Percentiles rank a stretch among this genome's conserved stretches.
Conservation (phyloP, 805 yeast genomes). For the Yarrowia porcina region DNA sequence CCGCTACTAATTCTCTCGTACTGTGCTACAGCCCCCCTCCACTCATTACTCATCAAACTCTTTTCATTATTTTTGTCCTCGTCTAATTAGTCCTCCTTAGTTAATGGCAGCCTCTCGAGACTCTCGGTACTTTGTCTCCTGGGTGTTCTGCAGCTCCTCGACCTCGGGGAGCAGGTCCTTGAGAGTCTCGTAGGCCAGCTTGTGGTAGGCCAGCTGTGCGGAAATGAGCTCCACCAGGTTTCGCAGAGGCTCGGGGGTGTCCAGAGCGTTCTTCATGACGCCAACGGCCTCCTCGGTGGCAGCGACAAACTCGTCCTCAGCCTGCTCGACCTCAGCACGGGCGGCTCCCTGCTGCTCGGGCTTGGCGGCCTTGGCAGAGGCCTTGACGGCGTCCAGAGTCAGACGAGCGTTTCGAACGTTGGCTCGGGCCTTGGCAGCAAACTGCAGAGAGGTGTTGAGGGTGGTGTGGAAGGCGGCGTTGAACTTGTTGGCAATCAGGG, state of each 20-base stretch:
- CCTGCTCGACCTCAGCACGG: constrained; percentile 72
- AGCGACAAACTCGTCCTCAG: constrained; percentile 87
- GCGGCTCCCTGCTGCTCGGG: constrained; percentile 71
- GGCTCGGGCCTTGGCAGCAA: constrained; percentile 65
- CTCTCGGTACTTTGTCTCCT: constrained; percentile 41
- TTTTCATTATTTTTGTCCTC: constrained; percentile 20
- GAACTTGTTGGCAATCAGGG: constrained; percentile 63
- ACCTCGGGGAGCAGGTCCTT: constrained; percentile 61
- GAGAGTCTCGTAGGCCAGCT: constrained; percentile 66
- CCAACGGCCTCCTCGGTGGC: constrained; percentile 84
- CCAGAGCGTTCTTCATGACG: constrained; percentile 76
- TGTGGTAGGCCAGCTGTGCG: constrained; percentile 80
- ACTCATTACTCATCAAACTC: background rate
- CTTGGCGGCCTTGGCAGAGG: constrained; percentile 47
- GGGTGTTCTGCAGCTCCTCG: constrained; percentile 57
- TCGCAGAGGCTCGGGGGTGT: constrained; percentile 63
- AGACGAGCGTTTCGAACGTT: constrained; percentile 75
- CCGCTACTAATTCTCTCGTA: no score
- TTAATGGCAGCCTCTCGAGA: constrained; percentile 30
- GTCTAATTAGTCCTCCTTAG: constrained; percentile 5
- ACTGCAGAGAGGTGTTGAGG: constrained; percentile 56
- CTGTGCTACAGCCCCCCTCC: no score
- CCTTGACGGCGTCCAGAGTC: constrained; percentile 74
- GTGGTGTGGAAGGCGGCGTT: constrained; percentile 64
- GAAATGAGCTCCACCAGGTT: constrained; percentile 64